Evolutionary conservation across 306 rosid genomes (phyloP).

Genomic region (Nissolia schottii): DNA sequence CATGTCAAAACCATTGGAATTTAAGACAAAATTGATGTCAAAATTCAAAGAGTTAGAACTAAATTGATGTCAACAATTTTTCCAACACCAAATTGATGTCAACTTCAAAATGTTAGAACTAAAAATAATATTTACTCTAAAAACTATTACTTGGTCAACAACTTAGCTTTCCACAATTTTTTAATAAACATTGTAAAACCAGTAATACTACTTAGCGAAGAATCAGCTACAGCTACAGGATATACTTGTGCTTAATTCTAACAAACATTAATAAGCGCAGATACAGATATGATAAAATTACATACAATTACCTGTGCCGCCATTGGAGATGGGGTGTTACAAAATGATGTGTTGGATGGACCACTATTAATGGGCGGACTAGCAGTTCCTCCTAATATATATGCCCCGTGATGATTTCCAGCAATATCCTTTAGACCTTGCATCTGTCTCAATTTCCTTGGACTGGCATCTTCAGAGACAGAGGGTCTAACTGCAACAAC

Average conservation of each 20-base stretch:
- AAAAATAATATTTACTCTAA: too few relatives aligned
- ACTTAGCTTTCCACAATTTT: background rate
- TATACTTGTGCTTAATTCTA: background rate
- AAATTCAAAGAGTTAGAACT: too few relatives aligned
- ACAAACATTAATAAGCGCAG: background rate
- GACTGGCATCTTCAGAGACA: constrained; percentile 56
- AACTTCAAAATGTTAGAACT: too few relatives aligned
- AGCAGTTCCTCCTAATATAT: constrained; percentile 59
- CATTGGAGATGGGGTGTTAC: constrained; percentile 90
- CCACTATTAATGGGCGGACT: constrained; percentile 57
- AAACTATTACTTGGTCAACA: background rate
- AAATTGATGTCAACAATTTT: too few relatives aligned
- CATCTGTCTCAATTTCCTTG: constrained; percentile 60
- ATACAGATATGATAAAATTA: constrained; percentile 1
- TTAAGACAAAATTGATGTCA: too few relatives aligned
- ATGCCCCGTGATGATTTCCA: constrained; percentile 61
- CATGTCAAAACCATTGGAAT: too few relatives aligned
- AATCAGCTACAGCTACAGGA: background rate
- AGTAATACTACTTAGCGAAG: background rate
- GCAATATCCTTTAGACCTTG: constrained; percentile 73
- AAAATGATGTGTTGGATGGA: constrained; percentile 62
- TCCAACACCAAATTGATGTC: too few relatives aligned
- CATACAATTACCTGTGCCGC: constrained; percentile 61
- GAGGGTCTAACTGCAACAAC: constrained; percentile 50
- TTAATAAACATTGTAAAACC: background rate